Evolutionary conservation across 2,329 filamentous ascomycete species (phyloP).

Genomic region (Setomelanomma holmii): DNA sequence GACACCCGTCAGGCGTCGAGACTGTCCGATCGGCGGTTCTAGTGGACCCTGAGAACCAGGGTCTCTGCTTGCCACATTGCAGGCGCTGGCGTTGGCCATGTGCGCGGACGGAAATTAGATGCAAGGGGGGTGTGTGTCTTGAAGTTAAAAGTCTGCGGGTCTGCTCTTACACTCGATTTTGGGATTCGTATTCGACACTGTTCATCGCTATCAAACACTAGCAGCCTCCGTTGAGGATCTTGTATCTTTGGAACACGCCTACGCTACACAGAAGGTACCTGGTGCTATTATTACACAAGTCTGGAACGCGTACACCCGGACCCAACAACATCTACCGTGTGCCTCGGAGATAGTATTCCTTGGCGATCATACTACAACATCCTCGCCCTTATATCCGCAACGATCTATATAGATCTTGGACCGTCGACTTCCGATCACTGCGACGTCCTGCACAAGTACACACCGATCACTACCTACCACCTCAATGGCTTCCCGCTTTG

Average conservation of each 20-base stretch:
- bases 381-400: constrained; percentile 10
- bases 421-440: neutral
- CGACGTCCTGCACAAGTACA: no score
- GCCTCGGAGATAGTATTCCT: neutral
- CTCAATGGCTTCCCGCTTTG: constrained; percentile 48
- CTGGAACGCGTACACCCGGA: constrained; percentile 9
- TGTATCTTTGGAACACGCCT: neutral
- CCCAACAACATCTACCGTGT: neutral
- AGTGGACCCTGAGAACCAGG: constrained; percentile 20
- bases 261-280: neutral
- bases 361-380: constrained; percentile 16
- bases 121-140: neutral
- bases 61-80: constrained; percentile 14
- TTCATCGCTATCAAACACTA: neutral
- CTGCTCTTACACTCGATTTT: constrained; percentile 12
- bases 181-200: neutral
- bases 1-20: constrained; percentile 31
- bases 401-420: constrained; percentile 15
- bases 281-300: constrained; percentile 8
- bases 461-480: constrained; percentile 2
- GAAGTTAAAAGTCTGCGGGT: constrained; percentile 21
- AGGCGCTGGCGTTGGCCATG: constrained; percentile 26
- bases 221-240: constrained; percentile 1
- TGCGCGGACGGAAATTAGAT: constrained; percentile 19
- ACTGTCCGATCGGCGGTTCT: constrained; percentile 28